Conservation (phyloP, 2,329 filamentous ascomycete species). For the Acephala macrosclerotiorum region DNA sequence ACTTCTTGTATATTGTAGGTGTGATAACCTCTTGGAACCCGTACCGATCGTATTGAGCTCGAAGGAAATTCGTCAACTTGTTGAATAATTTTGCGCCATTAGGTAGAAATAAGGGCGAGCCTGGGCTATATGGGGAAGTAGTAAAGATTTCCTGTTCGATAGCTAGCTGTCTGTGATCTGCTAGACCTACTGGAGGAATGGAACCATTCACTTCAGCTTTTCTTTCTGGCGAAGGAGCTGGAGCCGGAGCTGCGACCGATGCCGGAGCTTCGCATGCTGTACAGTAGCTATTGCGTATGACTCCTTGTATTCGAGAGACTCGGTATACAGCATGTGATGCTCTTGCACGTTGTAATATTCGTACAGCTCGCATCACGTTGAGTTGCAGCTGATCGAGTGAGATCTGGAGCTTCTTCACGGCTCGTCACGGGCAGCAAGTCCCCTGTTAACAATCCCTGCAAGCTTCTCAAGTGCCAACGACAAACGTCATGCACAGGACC, state of each 20-base stretch:
- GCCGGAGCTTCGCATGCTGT: conserved; percentile 39
- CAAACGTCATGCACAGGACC: neutral
- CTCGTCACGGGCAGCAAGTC: conserved; percentile 14
- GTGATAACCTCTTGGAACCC: conserved; percentile 90
- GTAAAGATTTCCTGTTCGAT: conserved; percentile 79
- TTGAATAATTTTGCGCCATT: conserved; percentile 86
- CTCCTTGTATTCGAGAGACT: conserved; percentile 17
- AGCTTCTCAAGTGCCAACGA: conserved; percentile 7
- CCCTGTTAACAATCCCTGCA: conserved; percentile 23
- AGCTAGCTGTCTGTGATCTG: conserved; percentile 67
- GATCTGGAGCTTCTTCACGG: neutral
- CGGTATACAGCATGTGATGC: conserved; percentile 19
- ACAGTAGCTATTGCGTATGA: conserved; percentile 41
- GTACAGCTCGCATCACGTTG: conserved; percentile 42
- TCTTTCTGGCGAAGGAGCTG: conserved; percentile 8
- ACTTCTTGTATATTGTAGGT: conserved; percentile 89
- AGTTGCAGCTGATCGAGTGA: conserved; percentile 9
- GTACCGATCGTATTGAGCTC: conserved; percentile 83
- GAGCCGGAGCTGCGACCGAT: conserved; percentile 9
- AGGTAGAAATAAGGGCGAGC: conserved; percentile 84
- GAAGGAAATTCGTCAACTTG: conserved; percentile 80
- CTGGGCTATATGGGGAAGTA: conserved; percentile 80
- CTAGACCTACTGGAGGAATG: conserved; percentile 34
- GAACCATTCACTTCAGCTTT: conserved; percentile 27
- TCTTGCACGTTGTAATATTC: conserved; percentile 31